Base-by-base conservation (phyloP, 306 rosid species). In the Lotus japonicus region DNA sequence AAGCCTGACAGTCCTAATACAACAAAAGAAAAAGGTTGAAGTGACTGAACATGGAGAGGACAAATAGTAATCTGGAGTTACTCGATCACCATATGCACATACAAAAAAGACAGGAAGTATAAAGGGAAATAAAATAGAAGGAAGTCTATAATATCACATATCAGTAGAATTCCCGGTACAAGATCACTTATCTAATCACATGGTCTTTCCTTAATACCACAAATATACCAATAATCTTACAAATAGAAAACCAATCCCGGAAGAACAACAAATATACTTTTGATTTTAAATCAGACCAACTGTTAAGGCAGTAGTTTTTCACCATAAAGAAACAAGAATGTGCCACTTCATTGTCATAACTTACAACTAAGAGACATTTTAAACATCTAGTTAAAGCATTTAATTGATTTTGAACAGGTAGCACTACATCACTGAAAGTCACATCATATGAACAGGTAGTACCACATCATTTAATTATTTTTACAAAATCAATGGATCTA, bases 151-250 rank as follows among this genome's bases (percentile, higher is more conserved):
- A n/a, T n/a, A 62, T 39, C 26, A 11, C 39, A 33, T 67, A 55
- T 38, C 26, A 50, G 51, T 42, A 46, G 49, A 19, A 52, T 42
- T 0, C 12, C 31, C 31, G 26, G 48, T 18, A 56, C 54, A 70
- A 38, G 26, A 70, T 75, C 66, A 13, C 77, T 68, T 70, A 18
- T 56, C 44, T 45, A 28, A 63, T 13, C 53, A 14, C 56, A 19
- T 4, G 15, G 15, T 3, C 26, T 21, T 21, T 9, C 55, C 59
- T 67, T 60, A 35, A 10, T 31, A 73, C 62, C 41, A 60, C 18
- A 21, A 60, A 11, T 33, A 60, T 26, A 14, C 52, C 60, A 60
- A 49, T 52, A 10, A 60, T 39, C 6, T 7, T 42, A n/a, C n/a
- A n/a, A n/a, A n/a, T n/a, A n/a, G n/a, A n/a, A n/a, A n/a, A n/a